Base-by-base conservation (phyloP, 352 stramenopile genomes). In the Globisporangium paddicum region DNA sequence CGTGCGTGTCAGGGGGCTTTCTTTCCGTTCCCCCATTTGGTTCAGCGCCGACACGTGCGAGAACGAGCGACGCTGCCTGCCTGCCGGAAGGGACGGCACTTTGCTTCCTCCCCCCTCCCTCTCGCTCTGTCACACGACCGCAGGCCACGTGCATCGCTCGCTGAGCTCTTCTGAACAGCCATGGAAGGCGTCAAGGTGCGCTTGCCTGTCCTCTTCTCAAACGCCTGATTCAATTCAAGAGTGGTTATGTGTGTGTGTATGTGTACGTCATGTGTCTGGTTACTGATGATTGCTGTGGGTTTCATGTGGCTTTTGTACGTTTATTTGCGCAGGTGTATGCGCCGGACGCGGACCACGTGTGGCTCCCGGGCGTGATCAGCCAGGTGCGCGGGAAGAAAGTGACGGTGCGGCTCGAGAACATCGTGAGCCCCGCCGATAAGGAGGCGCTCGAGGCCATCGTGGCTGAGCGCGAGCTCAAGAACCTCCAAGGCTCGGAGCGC, bases 261-360 rank as follows among this genome's bases (percentile, higher is more conserved):
- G 44, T 21, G 23, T n/a, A 38, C 40, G 6, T 5, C 5, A 44
- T 21, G 18, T 51, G 8, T 18, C 0, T 48, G 41, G 3, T 51
- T 28, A 21, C 23, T 35, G 21, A 37, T 37, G 40, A 18, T 19
- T 11, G 21, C 9, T 44, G 6, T 52, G 13, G 7, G 11, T 30
- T 3, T 32, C 13, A 16, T 2, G 23, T 19, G 23, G 21, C 3
- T 35, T n/a, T n/a, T 38, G 34, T 34, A n/a, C n/a, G n/a, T 26
- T 2, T 10, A 26, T 4, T n/a, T 65, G 5, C 30, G 32, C 73
- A 90, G 85, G 83, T 95, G 21, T 95, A 79, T 56, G 64, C 86
- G 40, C 85, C 85, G 10, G 85, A 95, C 50, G 62, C 61, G 9
- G 81, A 90, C 51, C 82, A 93, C 51, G 66, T 95, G 58, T 95